These are phyloP conservation scores for Aspergillus neoniger DNA, from an alignment of 2,329 filamentous ascomycete species.

Conservation along the genomic window DNA sequence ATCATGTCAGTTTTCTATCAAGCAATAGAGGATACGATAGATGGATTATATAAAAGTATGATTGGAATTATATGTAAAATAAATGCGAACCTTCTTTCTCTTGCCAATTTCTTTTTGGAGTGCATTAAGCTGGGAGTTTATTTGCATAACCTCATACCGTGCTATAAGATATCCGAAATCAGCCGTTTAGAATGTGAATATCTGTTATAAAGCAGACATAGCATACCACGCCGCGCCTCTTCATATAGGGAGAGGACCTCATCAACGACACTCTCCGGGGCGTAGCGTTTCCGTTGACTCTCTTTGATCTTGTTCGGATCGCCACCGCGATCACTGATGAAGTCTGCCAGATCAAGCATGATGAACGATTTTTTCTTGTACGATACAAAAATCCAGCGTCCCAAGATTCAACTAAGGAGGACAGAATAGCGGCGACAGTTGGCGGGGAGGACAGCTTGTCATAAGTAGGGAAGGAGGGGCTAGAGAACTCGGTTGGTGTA, in stretches of 20 bases:
- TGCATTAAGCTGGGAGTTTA: conserved; percentile 81
- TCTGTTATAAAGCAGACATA: background rate
- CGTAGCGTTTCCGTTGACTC: conserved; percentile 80
- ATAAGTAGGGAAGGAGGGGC: background rate
- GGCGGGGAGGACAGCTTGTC: background rate
- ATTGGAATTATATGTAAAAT: no score
- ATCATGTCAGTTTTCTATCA: conserved; percentile 8
- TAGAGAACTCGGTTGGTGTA: conserved; percentile 1
- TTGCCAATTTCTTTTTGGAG: conserved; percentile 85
- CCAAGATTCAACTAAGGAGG: background rate
- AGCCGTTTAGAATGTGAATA: background rate
- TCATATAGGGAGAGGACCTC: conserved; percentile 86
- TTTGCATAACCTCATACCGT: conserved; percentile 75
- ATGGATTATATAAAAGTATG: no score
- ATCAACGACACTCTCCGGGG: conserved; percentile 81
- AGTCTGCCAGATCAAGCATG: conserved; percentile 78
- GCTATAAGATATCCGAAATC: conserved; percentile 45
- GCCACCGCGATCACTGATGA: conserved; percentile 83
- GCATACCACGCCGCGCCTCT: conserved; percentile 73
- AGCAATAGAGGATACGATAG: background rate
- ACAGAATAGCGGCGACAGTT: background rate
- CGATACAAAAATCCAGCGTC: background rate
- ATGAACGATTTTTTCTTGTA: conserved; percentile 20
- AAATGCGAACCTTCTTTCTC: conserved; percentile 74
- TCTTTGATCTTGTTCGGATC: conserved; percentile 90